Base-by-base conservation (phyloP, 2,329 filamentous ascomycete species). In the Pyrenophora graminea region DNA sequence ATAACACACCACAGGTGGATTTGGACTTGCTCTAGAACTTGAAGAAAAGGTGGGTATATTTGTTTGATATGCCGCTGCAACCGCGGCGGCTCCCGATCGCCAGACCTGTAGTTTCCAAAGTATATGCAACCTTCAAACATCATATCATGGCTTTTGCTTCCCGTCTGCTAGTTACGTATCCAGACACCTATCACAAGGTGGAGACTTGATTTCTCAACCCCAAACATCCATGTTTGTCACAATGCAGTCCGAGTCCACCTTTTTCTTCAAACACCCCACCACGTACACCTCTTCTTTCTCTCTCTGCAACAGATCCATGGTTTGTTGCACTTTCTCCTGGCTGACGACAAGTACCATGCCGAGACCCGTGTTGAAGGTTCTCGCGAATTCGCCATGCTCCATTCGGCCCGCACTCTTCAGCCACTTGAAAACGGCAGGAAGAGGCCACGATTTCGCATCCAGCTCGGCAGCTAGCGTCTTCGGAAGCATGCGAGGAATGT, bases 401-500 rank as follows among this genome's bases (percentile, higher is more conserved):
- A 97, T 86, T 54, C 88, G 88, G n/a, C 84, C 84, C 9, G 78
- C 79, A 59, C 79, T 75, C 77, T 91, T 91, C 64, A 99, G 81
- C 94, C 94, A 99, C 67, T 81, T 81, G 78, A 97, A 94, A 4
- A 97, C 89, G 1, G 83, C 77, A 0, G 89, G 91, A 37, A 91
- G 80, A 21, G 84, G 73, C 91, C 92, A 99, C 1, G 83, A 76
- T 36, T 80, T 77, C 39, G 89, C 88, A 65, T 96, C 88, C 48
- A 99, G 85, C 69, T 91, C 85, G 2, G 91, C 93, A 1, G 88
- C 83, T 5, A 99, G 83, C 39, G 86, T 79, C 30, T 82, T 74
- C 1, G 94, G 94, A 15, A 99, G 81, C 89, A 96, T 96, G 59
- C 94, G 87, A 25, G 94, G 94, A 21, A 99, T 88, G 73, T 99